Base-by-base conservation (phyloP, 1,139 yeast genomes). In the Saccharomyces hybrid region DNA sequence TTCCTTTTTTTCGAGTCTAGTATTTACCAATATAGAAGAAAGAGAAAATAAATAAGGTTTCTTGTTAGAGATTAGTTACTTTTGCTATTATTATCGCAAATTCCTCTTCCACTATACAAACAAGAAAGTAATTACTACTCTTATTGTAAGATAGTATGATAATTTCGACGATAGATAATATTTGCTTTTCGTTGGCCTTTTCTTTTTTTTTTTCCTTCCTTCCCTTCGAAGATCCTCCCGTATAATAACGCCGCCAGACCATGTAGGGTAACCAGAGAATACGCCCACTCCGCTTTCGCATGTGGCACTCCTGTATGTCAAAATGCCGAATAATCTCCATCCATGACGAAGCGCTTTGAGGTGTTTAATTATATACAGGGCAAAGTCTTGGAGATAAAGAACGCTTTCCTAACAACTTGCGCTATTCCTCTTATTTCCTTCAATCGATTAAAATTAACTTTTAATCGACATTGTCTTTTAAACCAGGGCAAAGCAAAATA, bases 121-220 rank as follows among this genome's bases (percentile, higher is more conserved):
- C 32, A 30, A 30, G 32, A 30, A 5, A 30, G 5, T 30, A 30
- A 30, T 13, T 11, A 30, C 32, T 30, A 30, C 13, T 30, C n/a
- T 4, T 30, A 30, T 13, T 30, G n/a, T 30, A 30, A 30, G n/a
- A 30, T 30, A 30, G 32, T 30, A 30, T 30, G 13, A 30, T 13
- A 11, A 9, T 30, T 11, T 30, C 32, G n/a, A 30, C 32, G 32
- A 13, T 11, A 30, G 32, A 30, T 30, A 30, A 30, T 30, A 30
- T 30, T 30, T 30, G 31, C 47, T 48, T 23, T 25, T 47, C 23
- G 41, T 20, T 50, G 44, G 42, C 26, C 48, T n/a, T 48, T 25
- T 11, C 47, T 51, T 26, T 53, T 41, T 6, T 6, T 32, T 46
- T 32, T 46, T 9, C n/a, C 38, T 50, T 20, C 30, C 13, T 49